Base-by-base conservation (phyloP, 805 yeast genomes). In the Pichia rugopelliculosa region DNA sequence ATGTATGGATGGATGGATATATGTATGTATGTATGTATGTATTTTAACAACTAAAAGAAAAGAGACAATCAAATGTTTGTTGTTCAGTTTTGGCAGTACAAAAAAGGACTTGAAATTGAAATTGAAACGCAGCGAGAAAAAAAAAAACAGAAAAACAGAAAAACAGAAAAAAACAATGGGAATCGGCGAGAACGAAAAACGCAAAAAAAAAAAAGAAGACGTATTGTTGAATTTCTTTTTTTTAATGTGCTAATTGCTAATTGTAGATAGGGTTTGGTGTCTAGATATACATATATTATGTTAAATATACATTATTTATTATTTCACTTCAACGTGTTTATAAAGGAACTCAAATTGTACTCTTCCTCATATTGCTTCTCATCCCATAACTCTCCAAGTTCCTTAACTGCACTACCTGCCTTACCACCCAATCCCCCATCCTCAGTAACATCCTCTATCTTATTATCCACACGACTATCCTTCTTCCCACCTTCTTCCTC, bases 291-390 rank as follows among this genome's bases (percentile, higher is more conserved):
- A 13, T 22, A 42, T 15, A 21, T 8, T 17, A 5, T 5, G 17
- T 21, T 22, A 20, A 15, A 33, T 30, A 25, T 25, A 8, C 21
- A 36, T 18, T 21, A 12, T 30, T 30, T 30, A 18, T 18, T 21
- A n/a, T 12, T 50, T 34, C 44, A 62, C 22, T 56, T 54, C 52
- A 87, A 74, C 24, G 85, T 84, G 69, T 86, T 86, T 67, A 93
- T 91, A 65, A 93, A 93, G 46, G 84, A 80, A 65, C 91, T 97
- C 67, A 93, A 77, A 60, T 93, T 87, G 66, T 93, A 93, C 70
- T 93, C 99, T 60, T 93, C 99, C 54, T 90, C 96, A 60, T 93
- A 93, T 66, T 93, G 97, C 30, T 86, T 75, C 58, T 87, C 93
- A 62, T 93, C 98, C 99, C 99, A 93, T 48, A 93, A 73, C 58